Evolutionary conservation across 805 yeast genomes (phyloP).

Genomic region (Starmerella stigmatis): DNA sequence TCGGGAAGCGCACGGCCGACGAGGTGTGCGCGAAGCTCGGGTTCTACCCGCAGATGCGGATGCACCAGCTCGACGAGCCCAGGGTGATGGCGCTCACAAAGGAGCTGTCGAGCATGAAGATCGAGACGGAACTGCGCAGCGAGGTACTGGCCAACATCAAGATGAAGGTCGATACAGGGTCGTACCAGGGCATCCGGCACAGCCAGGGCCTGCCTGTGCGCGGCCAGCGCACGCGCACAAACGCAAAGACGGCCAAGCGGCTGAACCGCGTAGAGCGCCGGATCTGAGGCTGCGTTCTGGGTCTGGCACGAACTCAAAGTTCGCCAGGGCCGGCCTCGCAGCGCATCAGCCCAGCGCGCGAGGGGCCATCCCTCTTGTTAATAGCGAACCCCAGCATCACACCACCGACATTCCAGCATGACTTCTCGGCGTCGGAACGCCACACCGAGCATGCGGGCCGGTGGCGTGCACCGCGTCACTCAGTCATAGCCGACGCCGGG

Average conservation of each 20-base stretch:
- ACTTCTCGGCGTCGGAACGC: too few species aligned
- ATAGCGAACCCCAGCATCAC: too few species aligned
- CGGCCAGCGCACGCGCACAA: slow-evolving; percentile 88
- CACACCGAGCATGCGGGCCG: too few species aligned
- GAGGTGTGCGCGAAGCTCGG: slow-evolving; percentile 78
- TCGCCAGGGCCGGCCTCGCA: background rate
- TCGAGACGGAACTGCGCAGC: slow-evolving; percentile 66
- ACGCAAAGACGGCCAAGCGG: slow-evolving; percentile 80
- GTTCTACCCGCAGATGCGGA: slow-evolving; percentile 84
- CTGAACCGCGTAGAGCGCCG: slow-evolving; percentile 60
- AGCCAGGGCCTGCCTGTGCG: slow-evolving; percentile 66
- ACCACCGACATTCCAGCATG: too few species aligned
- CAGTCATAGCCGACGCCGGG: too few species aligned
- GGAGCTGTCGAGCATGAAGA: slow-evolving; percentile 70
- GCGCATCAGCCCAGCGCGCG: background rate
- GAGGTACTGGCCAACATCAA: slow-evolving; percentile 58
- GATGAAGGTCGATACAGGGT: slow-evolving; percentile 68
- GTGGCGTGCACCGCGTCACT: too few species aligned
- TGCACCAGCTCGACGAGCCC: slow-evolving; percentile 84
- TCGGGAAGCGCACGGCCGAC: slow-evolving; percentile 66
- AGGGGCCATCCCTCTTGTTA: too few species aligned
- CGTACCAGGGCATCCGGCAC: slow-evolving; percentile 83
- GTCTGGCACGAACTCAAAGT: background rate
- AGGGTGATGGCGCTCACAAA: slow-evolving; percentile 78
- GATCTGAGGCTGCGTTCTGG: slow-evolving; percentile 8